phyloP scores from a whole-genome alignment of 257 asterid genomes.

The Salvia hispanica region DNA sequence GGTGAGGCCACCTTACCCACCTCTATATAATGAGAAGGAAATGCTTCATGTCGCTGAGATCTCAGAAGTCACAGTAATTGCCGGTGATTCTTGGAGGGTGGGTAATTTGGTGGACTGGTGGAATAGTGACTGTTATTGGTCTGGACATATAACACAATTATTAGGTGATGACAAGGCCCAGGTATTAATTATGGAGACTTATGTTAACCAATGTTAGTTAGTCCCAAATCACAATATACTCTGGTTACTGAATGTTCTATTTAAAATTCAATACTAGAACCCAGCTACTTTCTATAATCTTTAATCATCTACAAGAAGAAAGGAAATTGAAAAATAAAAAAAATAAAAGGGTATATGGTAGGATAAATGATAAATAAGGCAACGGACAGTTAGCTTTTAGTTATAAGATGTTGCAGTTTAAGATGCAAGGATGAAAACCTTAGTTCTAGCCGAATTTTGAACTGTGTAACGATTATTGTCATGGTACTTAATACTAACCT shows the following conservation, averaged over 20 bases:
- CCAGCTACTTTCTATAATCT: background rate
- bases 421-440: constrained; percentile 9
- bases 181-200: constrained; percentile 48
- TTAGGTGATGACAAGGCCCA: constrained; percentile 48
- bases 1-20: constrained; percentile 74
- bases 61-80: constrained; percentile 53
- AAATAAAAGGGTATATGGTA: background rate
- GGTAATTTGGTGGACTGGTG: constrained; percentile 88
- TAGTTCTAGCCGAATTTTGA: constrained; percentile 11
- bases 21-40: constrained; percentile 36
- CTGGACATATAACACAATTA: constrained; percentile 55
- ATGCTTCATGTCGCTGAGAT: constrained; percentile 37
- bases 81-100: constrained; percentile 58
- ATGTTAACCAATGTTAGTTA: background rate
- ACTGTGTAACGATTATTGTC: constrained; percentile 9
- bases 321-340: background rate
- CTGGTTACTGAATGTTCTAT: background rate
- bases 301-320: background rate
- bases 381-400: constrained; percentile 1
- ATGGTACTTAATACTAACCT: constrained; percentile 5
- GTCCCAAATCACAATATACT: background rate
- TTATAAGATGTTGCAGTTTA: background rate
- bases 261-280: background rate
- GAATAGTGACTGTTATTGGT: constrained; percentile 59
- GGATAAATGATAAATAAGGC: background rate